Evolutionary conservation across 805 yeast genomes (phyloP), one percentile per base, ranked within the genome.

Genomic region (Suhomyces tanzawaensis): DNA sequence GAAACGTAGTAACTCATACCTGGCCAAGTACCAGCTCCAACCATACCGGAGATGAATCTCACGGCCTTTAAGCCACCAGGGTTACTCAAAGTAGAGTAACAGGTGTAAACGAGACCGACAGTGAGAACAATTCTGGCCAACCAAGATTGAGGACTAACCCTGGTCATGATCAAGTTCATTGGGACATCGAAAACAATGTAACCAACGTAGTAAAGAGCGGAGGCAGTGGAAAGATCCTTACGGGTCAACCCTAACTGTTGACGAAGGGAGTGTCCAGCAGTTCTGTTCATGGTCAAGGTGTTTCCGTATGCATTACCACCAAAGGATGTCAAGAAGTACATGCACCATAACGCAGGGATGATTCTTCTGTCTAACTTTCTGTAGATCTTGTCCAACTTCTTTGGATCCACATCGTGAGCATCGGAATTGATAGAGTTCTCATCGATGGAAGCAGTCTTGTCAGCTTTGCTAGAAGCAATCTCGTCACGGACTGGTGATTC

Each of bases 21-120:
- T 1, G 95, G 95, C 95, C 95, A 86, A 3, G 86, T 79, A 29
- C 95, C 95, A 8, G 95, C 93, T 36, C 86, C 86, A 40, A 82
- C 83, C 39, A 82, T 48, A 33, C 95, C 95, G 19, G 83, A 74
- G 40, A 87, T 70, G 41, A 86, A 78, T 46, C 95, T 71, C 29
- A 80, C 60, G 2, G 89, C 95, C 40, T 80, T 77, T 21, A 87
- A 64, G 4, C 91, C 91, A 7, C 71, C 52, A 3, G 74, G 62
- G 37, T 69, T 72, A n/a, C 55, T 43, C 40, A 85, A 64, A 1
- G 85, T 81, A 4, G 81, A 68, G 55, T 83, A 85, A 56, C 95
- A 88, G 1, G 85, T 57, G 52, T 84, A 85, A 1, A 85, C 88
- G 29, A 85, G 49, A 7, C 95, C 95, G 30, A 87, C 86, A 19